Evolutionary conservation across 2,329 filamentous ascomycete species (phyloP), one percentile per base, ranked within the genome.

Genomic region (Xylariales sp.): DNA sequence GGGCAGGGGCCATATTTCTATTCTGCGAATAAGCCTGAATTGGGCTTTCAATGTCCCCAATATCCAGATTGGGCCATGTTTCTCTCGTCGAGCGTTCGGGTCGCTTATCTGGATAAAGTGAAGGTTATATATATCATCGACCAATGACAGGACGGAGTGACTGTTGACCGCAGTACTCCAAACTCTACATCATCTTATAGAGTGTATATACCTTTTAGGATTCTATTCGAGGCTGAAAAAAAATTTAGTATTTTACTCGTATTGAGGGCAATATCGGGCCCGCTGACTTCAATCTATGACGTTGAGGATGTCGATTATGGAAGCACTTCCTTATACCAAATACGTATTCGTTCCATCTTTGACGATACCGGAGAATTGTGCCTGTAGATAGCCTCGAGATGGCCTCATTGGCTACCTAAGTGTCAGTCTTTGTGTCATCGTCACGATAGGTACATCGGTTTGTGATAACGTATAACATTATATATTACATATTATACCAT

Each of bases 41-140:
- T 8, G 32, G 28, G 46, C 18, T 12, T 56, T 50, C 14, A 45
- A 49, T 28, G 5, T 53, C 28, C 28, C 34, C 23, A 46, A 39
- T 58, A 10, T 5, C 49, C 52, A 32, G 28, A 56, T 61, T 32
- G 14, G 55, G 43, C 5, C 58, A 16, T 32, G 12, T 30, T 39
- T 39, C 2, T 43, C 32, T 57, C 46, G 18, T 45, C 57, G 28
- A 41, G 39, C 39, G 41, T 46, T 53, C 23, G 62, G 57, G 46
- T 68, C 53, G 66, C 66, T 65, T 65, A 41, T 62, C 53, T 54
- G 66, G 66, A 58, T 68, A 68, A 68, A 64, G 12, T 62, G 57
- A 48, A 58, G 57, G 52, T 8, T 62, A 65, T 68, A 64, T 62
- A 62, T 68, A 64, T 58, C 9, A 16, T 54, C 39, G 34, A 58